Conservation (phyloP, 1,284 basidiomycete species). For the Rhodotorula sp. region DNA sequence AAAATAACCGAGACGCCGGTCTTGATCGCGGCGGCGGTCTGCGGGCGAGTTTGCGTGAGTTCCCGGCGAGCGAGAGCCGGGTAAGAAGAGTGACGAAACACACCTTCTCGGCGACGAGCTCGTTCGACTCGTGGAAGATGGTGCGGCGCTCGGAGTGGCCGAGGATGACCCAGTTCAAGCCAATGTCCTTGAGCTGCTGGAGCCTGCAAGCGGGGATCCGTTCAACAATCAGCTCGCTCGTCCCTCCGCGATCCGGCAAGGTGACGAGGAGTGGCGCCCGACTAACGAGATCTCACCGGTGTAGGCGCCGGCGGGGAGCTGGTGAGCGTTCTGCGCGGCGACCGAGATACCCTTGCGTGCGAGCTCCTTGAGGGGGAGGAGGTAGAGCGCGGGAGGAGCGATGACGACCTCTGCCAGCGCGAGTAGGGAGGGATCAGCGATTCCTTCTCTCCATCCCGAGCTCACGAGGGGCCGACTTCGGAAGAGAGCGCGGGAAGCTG, state of each 20-base stretch:
- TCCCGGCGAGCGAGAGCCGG: background rate
- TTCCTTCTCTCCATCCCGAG: no score
- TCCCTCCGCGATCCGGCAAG: no score
- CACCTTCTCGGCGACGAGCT: slow-evolving; percentile 81
- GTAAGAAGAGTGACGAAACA: slow-evolving; percentile 44
- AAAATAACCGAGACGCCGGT: slow-evolving; percentile 81
- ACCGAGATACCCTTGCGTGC: slow-evolving; percentile 55
- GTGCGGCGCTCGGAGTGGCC: slow-evolving; percentile 97
- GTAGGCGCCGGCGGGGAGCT: slow-evolving; percentile 82
- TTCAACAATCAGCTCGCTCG: no score
- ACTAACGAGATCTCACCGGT: slow-evolving; percentile 87
- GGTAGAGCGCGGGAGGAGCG: slow-evolving; percentile 83
- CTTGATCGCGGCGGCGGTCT: slow-evolving; percentile 60
- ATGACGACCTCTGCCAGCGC: slow-evolving; percentile 78
- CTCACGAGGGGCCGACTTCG: no score
- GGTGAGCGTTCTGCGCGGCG: slow-evolving; percentile 89
- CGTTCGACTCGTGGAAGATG: slow-evolving; percentile 80
- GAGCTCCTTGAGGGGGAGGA: slow-evolving; percentile 63
- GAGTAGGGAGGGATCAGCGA: no score
- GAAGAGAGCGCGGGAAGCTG: no score
- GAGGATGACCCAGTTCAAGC: slow-evolving; percentile 88
- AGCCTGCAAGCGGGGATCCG: slow-evolving; percentile 49
- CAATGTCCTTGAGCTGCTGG: slow-evolving; percentile 76
- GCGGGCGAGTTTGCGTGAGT: background rate
- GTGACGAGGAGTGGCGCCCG: background rate